Conservation (phyloP, 768 basidiomycete genomes). For the Leccinum subtestaceum region DNA sequence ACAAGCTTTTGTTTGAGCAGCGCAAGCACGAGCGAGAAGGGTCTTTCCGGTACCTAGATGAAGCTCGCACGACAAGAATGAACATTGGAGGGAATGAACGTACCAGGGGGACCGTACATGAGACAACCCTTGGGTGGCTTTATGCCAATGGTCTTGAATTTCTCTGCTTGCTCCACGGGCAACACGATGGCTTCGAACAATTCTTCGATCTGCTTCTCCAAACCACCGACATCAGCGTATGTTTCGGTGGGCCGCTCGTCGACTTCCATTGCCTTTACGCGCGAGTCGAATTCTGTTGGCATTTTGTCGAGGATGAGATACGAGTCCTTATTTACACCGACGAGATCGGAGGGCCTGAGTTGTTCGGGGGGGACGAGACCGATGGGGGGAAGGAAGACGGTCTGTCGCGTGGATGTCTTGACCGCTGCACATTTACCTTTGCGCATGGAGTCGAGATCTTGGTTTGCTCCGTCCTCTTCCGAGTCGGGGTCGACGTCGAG, state of each 20-base stretch:
- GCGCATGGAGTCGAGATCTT: conserved; percentile 90
- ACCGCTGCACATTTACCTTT: conserved; percentile 98
- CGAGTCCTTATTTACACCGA: conserved; percentile 99
- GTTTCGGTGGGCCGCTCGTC: conserved; percentile 97
- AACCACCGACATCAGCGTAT: conserved; percentile 95
- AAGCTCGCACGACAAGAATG: conserved; percentile 1
- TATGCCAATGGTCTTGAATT: conserved; percentile 98
- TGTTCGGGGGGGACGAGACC: conserved; percentile 93
- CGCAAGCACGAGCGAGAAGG: conserved; percentile 94
- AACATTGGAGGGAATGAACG: conserved; percentile 4
- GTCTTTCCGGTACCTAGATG: conserved; percentile 90
- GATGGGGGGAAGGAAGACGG: conserved; percentile 96
- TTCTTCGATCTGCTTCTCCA: conserved; percentile 99
- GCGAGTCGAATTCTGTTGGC: conserved; percentile 95
- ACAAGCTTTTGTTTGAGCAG: conserved; percentile 96
- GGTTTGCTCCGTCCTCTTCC: conserved; percentile 93
- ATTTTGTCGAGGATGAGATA: conserved; percentile 95
- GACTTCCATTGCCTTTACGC: conserved; percentile 99
- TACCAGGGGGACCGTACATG: conserved; percentile 99
- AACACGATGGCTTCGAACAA: conserved; percentile 96
- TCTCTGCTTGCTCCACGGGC: conserved; percentile 98
- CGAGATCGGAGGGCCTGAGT: conserved; percentile 88
- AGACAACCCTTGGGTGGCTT: conserved; percentile 96
- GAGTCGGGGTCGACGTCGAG: conserved; percentile 91
- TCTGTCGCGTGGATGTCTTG: conserved; percentile 98